Evolutionary conservation across 306 rosid genomes (phyloP).

Genomic region (Oemleria cerasiformis): DNA sequence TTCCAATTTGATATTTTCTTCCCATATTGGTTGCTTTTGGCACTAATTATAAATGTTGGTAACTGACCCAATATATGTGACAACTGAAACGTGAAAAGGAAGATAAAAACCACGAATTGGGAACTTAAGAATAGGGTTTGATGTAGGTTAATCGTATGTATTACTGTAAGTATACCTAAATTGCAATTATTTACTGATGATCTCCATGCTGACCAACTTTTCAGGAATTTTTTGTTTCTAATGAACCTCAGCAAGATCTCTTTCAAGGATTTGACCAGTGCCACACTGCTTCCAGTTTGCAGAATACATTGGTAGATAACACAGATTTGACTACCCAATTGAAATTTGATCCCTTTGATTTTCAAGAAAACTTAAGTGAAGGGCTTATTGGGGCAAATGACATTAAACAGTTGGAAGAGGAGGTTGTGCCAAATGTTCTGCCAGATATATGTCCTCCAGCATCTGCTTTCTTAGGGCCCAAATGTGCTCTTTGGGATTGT

Average conservation of each 20-base stretch:
- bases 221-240: slow-evolving; percentile 17
- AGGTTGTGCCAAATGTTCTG: slow-evolving; percentile 61
- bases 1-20: neutral
- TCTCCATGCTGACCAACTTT: neutral
- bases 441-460: slow-evolving; percentile 81
- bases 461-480: slow-evolving; percentile 88
- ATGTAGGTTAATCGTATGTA: neutral
- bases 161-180: neutral
- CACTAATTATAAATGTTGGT: neutral
- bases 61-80: neutral
- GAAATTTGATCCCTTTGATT: slow-evolving; percentile 63
- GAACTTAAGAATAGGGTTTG: neutral
- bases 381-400: neutral
- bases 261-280: slow-evolving; percentile 20
- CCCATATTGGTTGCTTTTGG: neutral
- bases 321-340: slow-evolving; percentile 45
- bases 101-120: neutral
- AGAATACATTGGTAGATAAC: neutral
- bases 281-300: slow-evolving; percentile 17
- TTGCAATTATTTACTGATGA: neutral
- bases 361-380: slow-evolving; percentile 46
- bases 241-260: slow-evolving; percentile 5
- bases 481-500: slow-evolving; percentile 97
- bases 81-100: neutral
- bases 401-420: slow-evolving; percentile 30